A percentile compares a stretch with the other conserved stretches of the same genome.
Evolutionary conservation across 768 basidiomycete genomes (phyloP).

Genomic region (Lentinula sp.): DNA sequence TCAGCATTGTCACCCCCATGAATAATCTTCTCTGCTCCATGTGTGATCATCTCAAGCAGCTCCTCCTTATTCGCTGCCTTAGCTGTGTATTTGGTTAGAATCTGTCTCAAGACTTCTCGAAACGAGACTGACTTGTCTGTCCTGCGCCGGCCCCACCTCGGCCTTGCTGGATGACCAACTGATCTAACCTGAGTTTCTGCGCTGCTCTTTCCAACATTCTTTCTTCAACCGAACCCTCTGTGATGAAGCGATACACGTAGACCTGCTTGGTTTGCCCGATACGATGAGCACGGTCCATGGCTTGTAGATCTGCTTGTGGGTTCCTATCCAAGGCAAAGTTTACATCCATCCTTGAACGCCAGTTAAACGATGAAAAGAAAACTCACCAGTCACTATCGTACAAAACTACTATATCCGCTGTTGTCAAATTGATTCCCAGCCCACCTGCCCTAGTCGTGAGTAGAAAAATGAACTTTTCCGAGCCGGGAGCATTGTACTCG

Average conservation of each 20-base stretch:
- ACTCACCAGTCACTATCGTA: constrained; percentile 94
- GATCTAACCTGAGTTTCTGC: constrained; percentile 91
- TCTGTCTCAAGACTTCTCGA: neutral
- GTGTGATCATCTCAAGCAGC: constrained; percentile 95
- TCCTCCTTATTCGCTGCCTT: constrained; percentile 94
- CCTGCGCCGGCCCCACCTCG: constrained; percentile 66
- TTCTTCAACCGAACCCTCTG: constrained; percentile 93
- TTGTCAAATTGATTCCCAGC: constrained; percentile 92
- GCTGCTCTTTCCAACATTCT: constrained; percentile 92
- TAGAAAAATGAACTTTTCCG: constrained; percentile 95
- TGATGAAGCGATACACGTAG: constrained; percentile 95
- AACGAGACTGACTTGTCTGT: constrained; percentile 26
- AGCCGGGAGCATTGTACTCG: constrained; percentile 92
- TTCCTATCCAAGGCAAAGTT: constrained; percentile 54
- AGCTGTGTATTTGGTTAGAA: constrained; percentile 33
- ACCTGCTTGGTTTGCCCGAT: constrained; percentile 98
- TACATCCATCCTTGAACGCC: neutral
- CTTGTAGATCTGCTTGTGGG: constrained; percentile 97
- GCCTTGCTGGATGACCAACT: constrained; percentile 96
- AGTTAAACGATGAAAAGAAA: neutral
- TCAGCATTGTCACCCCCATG: constrained; percentile 65
- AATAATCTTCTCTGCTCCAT: constrained; percentile 96
- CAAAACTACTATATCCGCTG: constrained; percentile 90
- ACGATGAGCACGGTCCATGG: constrained; percentile 97
- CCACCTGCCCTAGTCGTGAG: constrained; percentile 97